Base-by-base conservation (phyloP, 345 rosid genomes). In the Murraya koenigii region DNA sequence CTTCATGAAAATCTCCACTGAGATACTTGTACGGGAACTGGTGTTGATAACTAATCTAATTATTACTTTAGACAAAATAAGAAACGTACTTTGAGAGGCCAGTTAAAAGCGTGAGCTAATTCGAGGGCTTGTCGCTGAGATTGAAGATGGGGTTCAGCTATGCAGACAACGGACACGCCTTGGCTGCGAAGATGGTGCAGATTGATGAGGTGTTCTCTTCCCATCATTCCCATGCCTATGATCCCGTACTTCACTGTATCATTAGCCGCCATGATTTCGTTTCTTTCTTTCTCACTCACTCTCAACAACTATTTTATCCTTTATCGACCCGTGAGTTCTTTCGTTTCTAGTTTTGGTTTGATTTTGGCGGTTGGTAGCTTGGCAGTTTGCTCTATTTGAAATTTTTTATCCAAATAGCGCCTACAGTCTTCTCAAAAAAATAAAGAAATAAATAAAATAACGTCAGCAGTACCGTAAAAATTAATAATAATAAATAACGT, bases 191-290 rank as follows among this genome's bases (percentile, higher is more conserved):
- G 96, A 84, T 95, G 97, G 86, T 91, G 85, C 47, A 95, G 90
- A 82, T 95, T 95, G 75, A 91, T 85, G 77, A 95, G 90, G 79
- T 93, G 98, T 69, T 95, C 98, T 83, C 99, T 91, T 66, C 99
- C 99, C 99, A 95, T 93, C 97, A 95, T 92, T 66, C 99, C 99
- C 38, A 91, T 89, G 28, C 99, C 99, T 33, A 95, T 81, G 84
- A 93, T 90, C 59, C 98, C 98, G 66, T 95, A 95, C 82, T 80
- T 93, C 66, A 89, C 80, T 0, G 72, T 82, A 6, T 54, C 71
- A n/a, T 6, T 32, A 13, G 23, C 66, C 15, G 77, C 83, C 86
- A 83, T 82, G 75, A 25, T 33, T 26, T 23, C 54, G 71, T 26
- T 68, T 23, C 32, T 6, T 11, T 26, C 10, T 6, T n/a, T 68